Base-by-base conservation (phyloP, 345 rosid genomes). In the Ailanthus altissimus region DNA sequence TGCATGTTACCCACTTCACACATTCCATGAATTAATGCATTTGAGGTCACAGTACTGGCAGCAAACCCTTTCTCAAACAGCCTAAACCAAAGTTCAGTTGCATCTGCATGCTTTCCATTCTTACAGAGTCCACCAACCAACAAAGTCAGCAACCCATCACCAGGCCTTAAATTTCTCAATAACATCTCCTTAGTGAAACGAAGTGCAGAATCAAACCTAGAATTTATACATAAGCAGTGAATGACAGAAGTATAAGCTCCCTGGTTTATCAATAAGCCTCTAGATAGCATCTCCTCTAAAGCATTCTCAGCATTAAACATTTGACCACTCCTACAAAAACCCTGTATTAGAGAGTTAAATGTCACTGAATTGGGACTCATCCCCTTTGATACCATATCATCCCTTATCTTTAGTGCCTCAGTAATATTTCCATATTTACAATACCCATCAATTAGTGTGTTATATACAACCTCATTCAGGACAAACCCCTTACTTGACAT, bases 1-100 rank as follows among this genome's bases (percentile, higher is more conserved):
- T 84, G 82, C 50, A 82, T 75, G 79, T 84, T 86, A 65, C 90
- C 91, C 58, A 86, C 89, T 83, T 85, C 82, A 83, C 88, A 89
- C 32, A 92, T 89, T 62, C 98, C 93, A 84, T 88, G 81, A 81
- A 93, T 89, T 78, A 92, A 80, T 70, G 97, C 92, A 88, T 93
- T 92, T 47, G 92, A 92, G 46, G 98, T 89, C 68, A 78, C 73
- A 0, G 70, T 81, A 74, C 82, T 89, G 70, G 85, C 80, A 51
- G 81, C 28, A 80, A 84, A 84, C 47, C 91, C 89, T 81, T 84
- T 90, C 70, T 77, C 87, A 63, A 82, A 50, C 45, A 86, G 81
- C 45, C 25, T 80, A 76, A 77, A 87, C 92, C 93, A 92, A 77
- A 93, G 87, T 73, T 81, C 88, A 75, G 85, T 78, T 46, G 97